Percentiles rank a stretch among this genome's conserved stretches.
These are phyloP conservation scores for Thelonectria rubi DNA, from an alignment of 2,329 filamentous ascomycete species.

Conservation along the genomic window DNA sequence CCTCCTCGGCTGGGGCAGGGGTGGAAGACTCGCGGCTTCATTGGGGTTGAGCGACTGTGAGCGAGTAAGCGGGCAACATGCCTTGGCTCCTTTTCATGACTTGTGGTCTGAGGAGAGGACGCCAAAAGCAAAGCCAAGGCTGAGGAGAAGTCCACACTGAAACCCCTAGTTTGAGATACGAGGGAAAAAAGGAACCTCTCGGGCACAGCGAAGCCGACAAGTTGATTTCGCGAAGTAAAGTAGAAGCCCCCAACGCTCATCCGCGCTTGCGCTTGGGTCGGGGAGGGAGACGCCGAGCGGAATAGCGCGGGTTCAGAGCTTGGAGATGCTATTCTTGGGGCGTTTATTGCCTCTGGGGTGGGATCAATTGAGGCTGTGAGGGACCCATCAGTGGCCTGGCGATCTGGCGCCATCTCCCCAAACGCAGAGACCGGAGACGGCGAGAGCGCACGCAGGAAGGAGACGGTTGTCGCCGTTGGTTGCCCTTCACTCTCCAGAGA, in stretches of 20 bases:
- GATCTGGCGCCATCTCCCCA: conserved; percentile 35
- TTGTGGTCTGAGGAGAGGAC: conserved; percentile 2
- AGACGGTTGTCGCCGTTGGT: conserved; percentile 18
- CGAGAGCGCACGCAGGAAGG: conserved; percentile 6
- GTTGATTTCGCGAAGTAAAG: not conserved
- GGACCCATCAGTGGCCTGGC: conserved; percentile 35
- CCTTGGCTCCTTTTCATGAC: conserved; percentile 13
- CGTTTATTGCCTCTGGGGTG: conserved; percentile 15
- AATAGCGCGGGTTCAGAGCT: conserved; percentile 29
- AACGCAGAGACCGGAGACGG: conserved; percentile 3
- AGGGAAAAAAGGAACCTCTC: conserved; percentile 1
- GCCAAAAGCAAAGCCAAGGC: not conserved
- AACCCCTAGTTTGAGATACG: not conserved
- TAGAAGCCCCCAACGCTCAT: conserved; percentile 22
- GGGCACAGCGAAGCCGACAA: conserved; percentile 4
- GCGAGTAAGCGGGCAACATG: conserved; percentile 22
- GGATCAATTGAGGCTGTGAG: conserved; percentile 42
- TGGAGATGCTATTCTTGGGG: conserved; percentile 40
- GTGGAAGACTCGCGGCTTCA: conserved; percentile 10
- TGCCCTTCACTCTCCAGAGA: conserved; percentile 3
- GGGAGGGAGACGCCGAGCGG: conserved; percentile 30
- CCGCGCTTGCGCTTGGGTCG: conserved; percentile 35
- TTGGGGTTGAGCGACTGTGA: conserved; percentile 8
- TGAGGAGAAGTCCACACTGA: not conserved
- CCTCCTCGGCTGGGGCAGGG: conserved; percentile 11